Evolutionary conservation across 2,329 filamentous ascomycete species (phyloP), one percentile per base, ranked within the genome.

Genomic region (Calonectria crousiana): DNA sequence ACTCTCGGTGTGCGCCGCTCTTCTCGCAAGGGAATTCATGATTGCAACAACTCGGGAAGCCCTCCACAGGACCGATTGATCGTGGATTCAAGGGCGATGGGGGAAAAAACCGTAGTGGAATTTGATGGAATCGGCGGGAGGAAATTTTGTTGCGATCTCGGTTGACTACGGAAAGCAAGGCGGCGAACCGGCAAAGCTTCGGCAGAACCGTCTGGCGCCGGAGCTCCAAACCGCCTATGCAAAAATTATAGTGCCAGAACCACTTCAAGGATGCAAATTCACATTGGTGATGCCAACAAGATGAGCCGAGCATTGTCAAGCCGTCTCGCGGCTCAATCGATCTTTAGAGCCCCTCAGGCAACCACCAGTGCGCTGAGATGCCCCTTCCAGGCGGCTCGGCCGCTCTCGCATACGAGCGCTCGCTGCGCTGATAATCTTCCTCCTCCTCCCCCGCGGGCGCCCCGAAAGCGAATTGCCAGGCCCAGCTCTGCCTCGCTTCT

Each of bases 21-120:
- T 87, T 85, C 81, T 86, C 78, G 85, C 83, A 72, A 89, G 79
- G 73, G 86, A 85, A 80, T 85, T 87, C 89, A 90, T 90, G 65
- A 81, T 87, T 80, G 75, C 60, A 71, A 74, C 70, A 79, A 78
- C 69, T 73, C 75, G 60, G 72, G 52, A 60, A 75, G 68, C 76
- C 81, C 80, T 80, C 82, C 81, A 78, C 78, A 82, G 72, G 75
- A 80, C 73, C 74, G 72, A 76, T 77, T 77, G 73, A 78, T 78
- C 75, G 77, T 77, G 72, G 75, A 79, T 67, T 47, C 78, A 77
- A 77, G 79, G 76, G 75, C 74, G 74, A 79, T 77, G 76, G 77
- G 71, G 73, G 74, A 76, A 72, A 74, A 75, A 77, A 78, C 76
- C 78, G 78, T 76, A 67, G 76, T 78, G 75, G 79, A 81, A 79